Conservation (phyloP, 1,139 yeast genomes). For the Taphrina flavorubra region DNA sequence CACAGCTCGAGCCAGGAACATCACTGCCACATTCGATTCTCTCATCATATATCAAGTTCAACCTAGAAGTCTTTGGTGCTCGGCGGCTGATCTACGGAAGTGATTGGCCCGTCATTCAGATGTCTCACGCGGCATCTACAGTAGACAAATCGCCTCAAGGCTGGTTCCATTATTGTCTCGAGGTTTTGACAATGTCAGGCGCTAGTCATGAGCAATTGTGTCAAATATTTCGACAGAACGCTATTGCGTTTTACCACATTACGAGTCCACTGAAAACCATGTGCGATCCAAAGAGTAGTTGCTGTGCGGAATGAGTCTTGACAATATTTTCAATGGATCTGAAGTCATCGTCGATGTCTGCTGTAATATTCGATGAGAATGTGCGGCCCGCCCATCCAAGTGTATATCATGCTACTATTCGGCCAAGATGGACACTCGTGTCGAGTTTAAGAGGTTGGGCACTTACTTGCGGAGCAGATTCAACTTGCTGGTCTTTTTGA, state of each 20-base stretch:
- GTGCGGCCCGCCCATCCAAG: neutral
- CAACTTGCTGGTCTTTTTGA: too few species aligned
- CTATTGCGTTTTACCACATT: constrained; percentile 3
- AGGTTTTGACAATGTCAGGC: neutral
- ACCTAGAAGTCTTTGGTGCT: constrained; percentile 5
- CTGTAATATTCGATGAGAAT: too few species aligned
- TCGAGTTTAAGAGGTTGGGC: too few species aligned
- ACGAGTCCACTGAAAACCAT: neutral
- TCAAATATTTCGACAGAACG: constrained; percentile 1
- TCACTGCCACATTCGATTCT: constrained; percentile 11
- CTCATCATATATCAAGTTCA: constrained; percentile 2
- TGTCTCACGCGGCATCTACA: neutral
- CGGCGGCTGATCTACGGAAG: constrained; percentile 28
- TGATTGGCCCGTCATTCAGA: constrained; percentile 32
- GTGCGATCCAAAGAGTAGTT: too few species aligned
- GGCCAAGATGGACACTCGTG: neutral
- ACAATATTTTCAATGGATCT: too few species aligned
- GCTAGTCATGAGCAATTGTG: neutral
- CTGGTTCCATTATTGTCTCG: constrained; percentile 8
- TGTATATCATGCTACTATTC: constrained; percentile 2
- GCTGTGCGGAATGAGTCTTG: too few species aligned
- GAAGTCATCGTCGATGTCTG: too few species aligned
- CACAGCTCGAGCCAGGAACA: constrained; percentile 13
- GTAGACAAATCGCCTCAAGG: constrained; percentile 19
- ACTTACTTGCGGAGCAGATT: too few species aligned